Evolutionary conservation across 495 filamentous ascomycete species (phyloP).

Genomic region (Penicillium antarcticum): DNA sequence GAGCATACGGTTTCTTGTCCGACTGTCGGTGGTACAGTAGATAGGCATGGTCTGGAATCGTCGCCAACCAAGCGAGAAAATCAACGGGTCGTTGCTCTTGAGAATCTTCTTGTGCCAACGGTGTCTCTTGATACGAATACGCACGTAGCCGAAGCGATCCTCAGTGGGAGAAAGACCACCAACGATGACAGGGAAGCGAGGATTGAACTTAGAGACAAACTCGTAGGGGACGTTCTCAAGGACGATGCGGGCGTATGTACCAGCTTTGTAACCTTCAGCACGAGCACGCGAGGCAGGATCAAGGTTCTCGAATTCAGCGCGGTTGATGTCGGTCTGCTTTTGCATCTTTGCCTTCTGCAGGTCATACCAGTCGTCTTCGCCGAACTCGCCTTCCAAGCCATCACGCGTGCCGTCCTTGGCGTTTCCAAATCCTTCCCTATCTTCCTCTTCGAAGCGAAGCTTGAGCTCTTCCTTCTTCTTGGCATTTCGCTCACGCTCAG

Average conservation of each 20-base stretch:
- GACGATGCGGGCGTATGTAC: constrained; percentile 87
- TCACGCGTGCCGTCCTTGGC: constrained; percentile 71
- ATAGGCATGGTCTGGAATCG: constrained; percentile 89
- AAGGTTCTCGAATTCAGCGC: constrained; percentile 80
- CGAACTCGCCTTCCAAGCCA: constrained; percentile 68
- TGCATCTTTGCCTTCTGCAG: constrained; percentile 90
- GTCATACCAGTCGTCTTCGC: constrained; percentile 98
- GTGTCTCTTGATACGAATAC: constrained; percentile 93
- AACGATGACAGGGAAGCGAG: constrained; percentile 80
- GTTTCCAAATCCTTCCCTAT: constrained; percentile 87
- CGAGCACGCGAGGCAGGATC: constrained; percentile 75
- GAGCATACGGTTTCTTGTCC: constrained; percentile 92
- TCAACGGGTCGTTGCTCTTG: constrained; percentile 94
- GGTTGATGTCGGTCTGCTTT: constrained; percentile 93
- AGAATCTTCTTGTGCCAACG: constrained; percentile 99
- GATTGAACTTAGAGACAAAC: constrained; percentile 84
- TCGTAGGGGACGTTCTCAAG: constrained; percentile 86
- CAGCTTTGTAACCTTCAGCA: constrained; percentile 89
- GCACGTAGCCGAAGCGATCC: constrained; percentile 91
- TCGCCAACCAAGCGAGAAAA: constrained; percentile 97
- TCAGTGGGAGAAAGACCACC: constrained; percentile 89
- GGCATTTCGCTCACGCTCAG: constrained; percentile 87
- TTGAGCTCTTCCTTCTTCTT: constrained; percentile 90
- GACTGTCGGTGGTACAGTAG: constrained; percentile 90
- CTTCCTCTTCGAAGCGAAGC: constrained; percentile 94